A percentile compares a stretch with the other conserved stretches of the same genome.
phyloP scores from a whole-genome alignment of 2,329 filamentous ascomycete species.

The Pleomassaria siparia region DNA sequence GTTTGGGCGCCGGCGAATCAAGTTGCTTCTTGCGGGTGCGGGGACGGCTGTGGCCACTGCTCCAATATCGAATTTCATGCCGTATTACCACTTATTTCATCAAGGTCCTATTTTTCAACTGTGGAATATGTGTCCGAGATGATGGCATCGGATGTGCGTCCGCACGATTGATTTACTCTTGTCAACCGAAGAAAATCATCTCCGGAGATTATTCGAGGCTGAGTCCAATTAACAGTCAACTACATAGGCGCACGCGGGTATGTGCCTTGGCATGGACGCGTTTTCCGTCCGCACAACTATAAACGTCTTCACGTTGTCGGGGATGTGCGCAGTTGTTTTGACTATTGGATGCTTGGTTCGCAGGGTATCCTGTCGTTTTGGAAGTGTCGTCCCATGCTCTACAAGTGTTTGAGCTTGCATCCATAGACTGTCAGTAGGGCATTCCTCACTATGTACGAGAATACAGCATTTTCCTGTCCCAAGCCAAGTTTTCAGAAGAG shows the following conservation, averaged over 20 bases:
- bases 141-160: background rate
- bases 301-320: background rate
- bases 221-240: background rate
- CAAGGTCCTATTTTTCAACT: background rate
- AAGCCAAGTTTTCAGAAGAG: background rate
- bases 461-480: background rate
- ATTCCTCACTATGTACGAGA: too few relatives aligned
- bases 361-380: background rate
- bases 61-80: background rate
- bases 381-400: background rate
- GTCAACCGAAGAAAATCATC: too few relatives aligned
- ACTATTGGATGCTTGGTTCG: conserved; percentile 2
- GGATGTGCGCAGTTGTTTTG: conserved; percentile 1
- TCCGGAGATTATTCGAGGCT: conserved; percentile 11
- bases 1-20: background rate
- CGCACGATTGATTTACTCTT: too few relatives aligned
- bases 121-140: background rate
- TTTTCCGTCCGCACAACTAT: background rate
- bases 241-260: background rate
- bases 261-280: background rate
- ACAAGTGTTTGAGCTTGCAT: too few relatives aligned
- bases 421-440: too few relatives aligned
- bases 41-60: background rate
- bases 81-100: background rate
- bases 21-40: background rate